These are phyloP conservation scores for Exophiala viscosa DNA, from an alignment of 2,329 filamentous ascomycete genomes.

Conservation along the genomic window DNA sequence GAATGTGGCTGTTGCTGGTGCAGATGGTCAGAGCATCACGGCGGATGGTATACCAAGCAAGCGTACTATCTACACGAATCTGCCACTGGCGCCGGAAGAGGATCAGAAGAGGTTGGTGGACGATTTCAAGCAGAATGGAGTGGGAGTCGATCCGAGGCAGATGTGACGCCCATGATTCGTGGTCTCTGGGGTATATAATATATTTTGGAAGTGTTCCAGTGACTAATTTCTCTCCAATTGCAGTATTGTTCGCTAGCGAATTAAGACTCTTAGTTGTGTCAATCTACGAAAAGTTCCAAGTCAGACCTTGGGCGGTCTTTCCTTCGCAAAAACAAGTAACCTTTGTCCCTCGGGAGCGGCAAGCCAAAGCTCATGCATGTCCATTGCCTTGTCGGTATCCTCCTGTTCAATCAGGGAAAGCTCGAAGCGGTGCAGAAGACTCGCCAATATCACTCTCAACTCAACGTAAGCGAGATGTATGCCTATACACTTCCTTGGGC, in stretches of 20 bases:
- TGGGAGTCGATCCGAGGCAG: not conserved
- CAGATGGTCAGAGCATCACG: slow-evolving; percentile 3
- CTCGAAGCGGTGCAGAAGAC: slow-evolving; percentile 7
- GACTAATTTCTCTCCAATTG: too few relatives aligned
- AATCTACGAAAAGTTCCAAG: too few relatives aligned
- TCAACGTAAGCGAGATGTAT: slow-evolving; percentile 11
- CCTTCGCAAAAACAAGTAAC: slow-evolving; percentile 3
- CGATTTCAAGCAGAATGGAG: slow-evolving; percentile 2
- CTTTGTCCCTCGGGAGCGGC: slow-evolving; percentile 5
- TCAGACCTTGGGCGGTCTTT: not conserved
- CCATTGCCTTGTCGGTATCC: slow-evolving; percentile 6
- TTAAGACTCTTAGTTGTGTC: too few relatives aligned
- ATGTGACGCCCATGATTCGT: too few relatives aligned
- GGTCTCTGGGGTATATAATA: too few relatives aligned
- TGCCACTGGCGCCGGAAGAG: slow-evolving; percentile 2
- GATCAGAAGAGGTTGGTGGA: slow-evolving; percentile 3
- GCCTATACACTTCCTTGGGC: slow-evolving; percentile 8
- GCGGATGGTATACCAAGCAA: slow-evolving; percentile 4
- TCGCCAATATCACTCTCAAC: slow-evolving; percentile 6
- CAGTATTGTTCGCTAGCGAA: too few relatives aligned
- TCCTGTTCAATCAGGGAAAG: not conserved
- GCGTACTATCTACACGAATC: not conserved
- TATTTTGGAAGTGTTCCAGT: too few relatives aligned
- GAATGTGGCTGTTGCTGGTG: slow-evolving; percentile 1
- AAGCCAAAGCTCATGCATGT: slow-evolving; percentile 13